phyloP scores from a whole-genome alignment of 306 rosid genomes.

The Dalbergia cochinchinensis region DNA sequence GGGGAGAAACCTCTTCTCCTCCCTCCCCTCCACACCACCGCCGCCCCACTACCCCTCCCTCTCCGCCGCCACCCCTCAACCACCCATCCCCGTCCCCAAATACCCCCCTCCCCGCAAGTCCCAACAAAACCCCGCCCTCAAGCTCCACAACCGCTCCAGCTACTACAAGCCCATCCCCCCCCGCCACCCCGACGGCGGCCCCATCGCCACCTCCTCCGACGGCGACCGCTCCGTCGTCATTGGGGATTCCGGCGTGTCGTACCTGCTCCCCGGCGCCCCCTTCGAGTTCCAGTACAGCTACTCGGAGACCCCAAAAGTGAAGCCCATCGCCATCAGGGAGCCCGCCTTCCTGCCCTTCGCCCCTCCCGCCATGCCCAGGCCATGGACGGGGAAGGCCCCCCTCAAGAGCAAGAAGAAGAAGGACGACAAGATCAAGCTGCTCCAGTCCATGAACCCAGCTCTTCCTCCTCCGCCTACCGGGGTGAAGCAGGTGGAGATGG shows the following conservation, averaged over 20 bases:
- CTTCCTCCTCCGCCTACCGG: constrained; percentile 52
- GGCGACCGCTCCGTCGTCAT: constrained; percentile 80
- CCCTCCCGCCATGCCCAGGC: constrained; percentile 90
- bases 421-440: constrained; percentile 71
- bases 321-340: constrained; percentile 88
- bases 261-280: constrained; percentile 90
- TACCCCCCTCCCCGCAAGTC: constrained; percentile 62
- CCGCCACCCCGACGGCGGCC: constrained; percentile 39
- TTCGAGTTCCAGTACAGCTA: constrained; percentile 94
- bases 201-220: constrained; percentile 61
- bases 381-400: constrained; percentile 98
- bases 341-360: constrained; percentile 93
- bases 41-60: constrained; percentile 30
- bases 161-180: constrained; percentile 76
- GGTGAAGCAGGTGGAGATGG: constrained; percentile 76
- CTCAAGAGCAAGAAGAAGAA: constrained; percentile 65
- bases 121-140: constrained; percentile 67
- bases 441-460: constrained; percentile 65
- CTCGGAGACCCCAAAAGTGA: constrained; percentile 90
- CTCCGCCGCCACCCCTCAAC: constrained; percentile 32
- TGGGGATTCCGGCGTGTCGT: constrained; percentile 88
- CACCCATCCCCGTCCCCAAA: constrained; percentile 53
- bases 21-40: constrained; percentile 72
- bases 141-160: constrained; percentile 70
- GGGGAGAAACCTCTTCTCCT: constrained; percentile 77